Percentiles rank a stretch among this genome's conserved stretches.
Evolutionary conservation across 2,329 filamentous ascomycete species (phyloP).

Genomic region (Remersonia thermophila): DNA sequence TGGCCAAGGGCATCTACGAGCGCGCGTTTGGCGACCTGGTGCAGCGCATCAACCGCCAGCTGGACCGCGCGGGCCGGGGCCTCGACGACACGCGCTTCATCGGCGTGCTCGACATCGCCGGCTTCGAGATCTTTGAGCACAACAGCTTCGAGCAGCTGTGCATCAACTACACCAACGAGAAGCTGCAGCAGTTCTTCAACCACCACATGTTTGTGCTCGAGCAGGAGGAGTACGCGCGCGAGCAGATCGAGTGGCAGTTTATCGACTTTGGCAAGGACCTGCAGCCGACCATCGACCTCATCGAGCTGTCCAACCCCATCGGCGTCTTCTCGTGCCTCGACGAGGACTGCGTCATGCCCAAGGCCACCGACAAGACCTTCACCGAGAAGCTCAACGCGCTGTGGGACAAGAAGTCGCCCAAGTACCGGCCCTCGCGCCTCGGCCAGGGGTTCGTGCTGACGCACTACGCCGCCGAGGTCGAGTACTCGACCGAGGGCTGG

Average conservation of each 20-base stretch:
- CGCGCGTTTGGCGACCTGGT: constrained; percentile 90
- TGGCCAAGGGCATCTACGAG: constrained; percentile 96
- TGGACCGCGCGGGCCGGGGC: constrained; percentile 73
- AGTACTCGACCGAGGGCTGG: constrained; percentile 92
- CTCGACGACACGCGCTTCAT: constrained; percentile 91
- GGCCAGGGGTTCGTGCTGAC: constrained; percentile 91
- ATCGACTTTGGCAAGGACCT: constrained; percentile 97
- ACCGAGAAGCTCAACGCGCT: constrained; percentile 94
- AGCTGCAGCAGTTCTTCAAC: constrained; percentile 98
- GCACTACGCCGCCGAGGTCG: constrained; percentile 94
- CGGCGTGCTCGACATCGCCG: constrained; percentile 94
- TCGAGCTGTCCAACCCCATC: constrained; percentile 91
- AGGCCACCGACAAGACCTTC: constrained; percentile 92
- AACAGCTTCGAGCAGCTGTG: constrained; percentile 99
- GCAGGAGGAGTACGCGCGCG: constrained; percentile 92
- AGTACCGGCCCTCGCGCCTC: constrained; percentile 80
- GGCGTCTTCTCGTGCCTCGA: constrained; percentile 98
- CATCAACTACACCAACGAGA: constrained; percentile 99
- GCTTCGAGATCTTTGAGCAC: constrained; percentile 95
- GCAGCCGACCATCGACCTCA: constrained; percentile 94
- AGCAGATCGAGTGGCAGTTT: constrained; percentile 99
- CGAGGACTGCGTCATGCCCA: constrained; percentile 97
- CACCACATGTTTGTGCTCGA: constrained; percentile 99
- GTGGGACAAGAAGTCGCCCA: constrained; percentile 91
- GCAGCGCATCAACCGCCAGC: constrained; percentile 76